A percentile compares a stretch with the other conserved stretches of the same genome.
phyloP scores from a whole-genome alignment of 176 grass and related monocot genomes.

The Oryza glumipatula region DNA sequence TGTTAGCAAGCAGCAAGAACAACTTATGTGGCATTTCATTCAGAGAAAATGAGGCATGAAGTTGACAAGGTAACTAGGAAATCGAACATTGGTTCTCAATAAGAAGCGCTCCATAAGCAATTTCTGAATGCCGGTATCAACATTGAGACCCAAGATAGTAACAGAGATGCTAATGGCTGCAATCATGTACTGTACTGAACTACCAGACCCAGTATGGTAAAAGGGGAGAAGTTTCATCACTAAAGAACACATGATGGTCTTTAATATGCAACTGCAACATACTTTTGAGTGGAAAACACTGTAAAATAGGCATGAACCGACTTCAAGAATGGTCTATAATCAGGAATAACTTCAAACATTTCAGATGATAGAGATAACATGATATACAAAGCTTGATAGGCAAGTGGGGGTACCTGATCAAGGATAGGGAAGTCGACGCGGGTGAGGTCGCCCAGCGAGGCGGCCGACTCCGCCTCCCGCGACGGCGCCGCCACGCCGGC shows the following conservation, averaged over 20 bases:
- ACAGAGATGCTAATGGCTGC: background rate
- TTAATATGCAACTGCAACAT: background rate
- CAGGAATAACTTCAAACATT: background rate
- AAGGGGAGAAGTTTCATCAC: background rate
- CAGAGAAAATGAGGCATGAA: background rate
- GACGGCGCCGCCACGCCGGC: conserved; percentile 48
- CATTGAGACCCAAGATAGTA: background rate
- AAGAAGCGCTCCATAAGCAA: background rate
- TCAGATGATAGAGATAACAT: background rate
- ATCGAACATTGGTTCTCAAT: background rate
- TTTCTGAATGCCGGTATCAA: background rate
- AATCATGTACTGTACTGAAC: background rate
- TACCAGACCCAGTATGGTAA: background rate
- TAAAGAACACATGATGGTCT: background rate
- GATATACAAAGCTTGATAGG: background rate
- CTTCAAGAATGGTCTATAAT: background rate
- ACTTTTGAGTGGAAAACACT: background rate
- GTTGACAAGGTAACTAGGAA: background rate
- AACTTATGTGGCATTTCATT: background rate
- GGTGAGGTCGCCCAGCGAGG: conserved; percentile 71
- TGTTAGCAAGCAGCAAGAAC: too few species aligned
- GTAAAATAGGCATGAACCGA: background rate
- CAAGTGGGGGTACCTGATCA: conserved; percentile 51
- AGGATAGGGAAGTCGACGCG: conserved; percentile 90
- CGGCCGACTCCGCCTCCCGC: conserved; percentile 54